phyloP scores from a whole-genome alignment of 306 rosid genomes.

The Ochetophila trinervis region DNA sequence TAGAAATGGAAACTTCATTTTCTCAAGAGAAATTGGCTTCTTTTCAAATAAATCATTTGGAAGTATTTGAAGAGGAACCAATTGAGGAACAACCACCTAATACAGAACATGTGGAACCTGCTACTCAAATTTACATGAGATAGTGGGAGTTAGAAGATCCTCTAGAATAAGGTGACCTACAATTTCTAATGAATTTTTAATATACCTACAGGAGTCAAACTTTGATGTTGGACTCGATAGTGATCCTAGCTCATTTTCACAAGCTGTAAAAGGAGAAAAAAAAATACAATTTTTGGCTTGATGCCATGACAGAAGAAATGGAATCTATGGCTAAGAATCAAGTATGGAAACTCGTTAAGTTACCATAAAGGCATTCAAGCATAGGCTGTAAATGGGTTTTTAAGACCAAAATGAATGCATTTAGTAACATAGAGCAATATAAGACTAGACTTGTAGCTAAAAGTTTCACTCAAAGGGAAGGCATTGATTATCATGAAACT shows the following conservation, averaged over 20 bases:
- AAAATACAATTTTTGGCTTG: too few relatives aligned
- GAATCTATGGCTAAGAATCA: not conserved
- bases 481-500: not conserved
- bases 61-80: not conserved
- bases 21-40: not conserved
- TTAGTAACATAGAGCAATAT: not conserved
- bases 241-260: not conserved
- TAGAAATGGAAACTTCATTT: too few relatives aligned
- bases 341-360: not conserved
- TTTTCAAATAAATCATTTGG: too few relatives aligned
- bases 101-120: not conserved
- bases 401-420: not conserved
- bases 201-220: not conserved
- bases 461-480: not conserved
- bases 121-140: not conserved
- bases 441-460: not conserved
- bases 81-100: not conserved
- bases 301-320: not conserved
- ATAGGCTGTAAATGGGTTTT: not conserved
- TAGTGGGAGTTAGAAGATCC: not conserved
- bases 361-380: not conserved
- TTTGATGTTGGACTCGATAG: not conserved
- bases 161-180: too few relatives aligned
- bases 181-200: not conserved
- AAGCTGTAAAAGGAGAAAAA: not conserved